Percentiles rank a stretch among this genome's conserved stretches.
phyloP scores from a whole-genome alignment of 805 yeast genomes.

The Pichia thaimueangensis region DNA sequence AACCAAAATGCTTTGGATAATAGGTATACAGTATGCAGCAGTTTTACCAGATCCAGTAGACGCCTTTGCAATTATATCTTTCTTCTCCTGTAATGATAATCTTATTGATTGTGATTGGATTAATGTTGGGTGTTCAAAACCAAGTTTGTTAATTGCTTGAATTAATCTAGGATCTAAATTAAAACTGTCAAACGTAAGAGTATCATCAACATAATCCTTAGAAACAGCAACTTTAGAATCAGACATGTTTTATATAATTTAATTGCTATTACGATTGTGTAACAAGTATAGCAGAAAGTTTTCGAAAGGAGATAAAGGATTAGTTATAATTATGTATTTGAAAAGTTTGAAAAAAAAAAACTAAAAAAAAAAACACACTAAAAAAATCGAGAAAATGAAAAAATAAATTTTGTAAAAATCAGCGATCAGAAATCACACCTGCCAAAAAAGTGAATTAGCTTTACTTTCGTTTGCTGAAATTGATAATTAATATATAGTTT shows the following conservation, averaged over 20 bases:
- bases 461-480: no score
- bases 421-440: no score
- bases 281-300: no score
- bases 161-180: constrained; percentile 74
- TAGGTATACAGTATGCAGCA: constrained; percentile 83
- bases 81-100: constrained; percentile 79
- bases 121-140: constrained; percentile 80
- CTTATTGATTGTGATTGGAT: constrained; percentile 92
- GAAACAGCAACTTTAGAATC: constrained; percentile 41
- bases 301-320: no score
- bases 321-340: no score
- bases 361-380: no score
- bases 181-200: constrained; percentile 65
- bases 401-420: no score
- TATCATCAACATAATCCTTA: constrained; percentile 65
- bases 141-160: constrained; percentile 77
- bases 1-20: constrained; percentile 66
- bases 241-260: constrained; percentile 22
- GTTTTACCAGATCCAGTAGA: constrained; percentile 97
- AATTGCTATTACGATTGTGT: no score
- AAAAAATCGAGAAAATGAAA: no score
- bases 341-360: no score
- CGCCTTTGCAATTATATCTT: constrained; percentile 91
- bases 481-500: no score
- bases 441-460: no score